phyloP scores from a whole-genome alignment of 1,139 yeast genomes.

The Pichia norvegensis region DNA sequence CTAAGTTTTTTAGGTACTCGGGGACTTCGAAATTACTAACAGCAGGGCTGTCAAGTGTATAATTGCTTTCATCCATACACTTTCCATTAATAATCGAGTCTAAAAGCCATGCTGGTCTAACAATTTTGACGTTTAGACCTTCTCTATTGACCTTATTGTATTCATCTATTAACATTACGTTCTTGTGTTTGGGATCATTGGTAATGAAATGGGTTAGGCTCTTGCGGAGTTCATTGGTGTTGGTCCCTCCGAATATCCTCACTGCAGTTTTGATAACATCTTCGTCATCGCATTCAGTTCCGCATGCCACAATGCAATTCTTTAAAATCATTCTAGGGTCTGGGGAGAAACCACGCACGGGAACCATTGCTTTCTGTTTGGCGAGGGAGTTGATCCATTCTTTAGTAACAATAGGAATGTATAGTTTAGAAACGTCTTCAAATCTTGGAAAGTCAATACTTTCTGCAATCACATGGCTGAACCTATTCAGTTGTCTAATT shows the following conservation, averaged over 20 bases:
- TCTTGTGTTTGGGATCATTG: conserved; percentile 41
- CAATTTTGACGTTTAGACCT: conserved; percentile 43
- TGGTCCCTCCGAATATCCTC: conserved; percentile 68
- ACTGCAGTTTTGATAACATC: conserved; percentile 45
- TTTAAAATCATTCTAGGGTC: conserved; percentile 60
- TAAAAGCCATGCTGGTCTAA: conserved; percentile 70
- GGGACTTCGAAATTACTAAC: background rate
- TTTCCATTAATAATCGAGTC: conserved; percentile 41
- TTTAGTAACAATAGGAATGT: conserved; percentile 65
- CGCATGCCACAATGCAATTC: conserved; percentile 48
- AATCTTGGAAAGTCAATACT: conserved; percentile 51
- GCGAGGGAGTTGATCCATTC: conserved; percentile 56
- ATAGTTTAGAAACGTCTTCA: conserved; percentile 36
- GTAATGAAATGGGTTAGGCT: conserved; percentile 77
- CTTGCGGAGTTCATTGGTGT: conserved; percentile 52
- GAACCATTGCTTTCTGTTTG: conserved; percentile 36
- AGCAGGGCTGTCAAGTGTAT: background rate
- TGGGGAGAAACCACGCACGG: conserved; percentile 54
- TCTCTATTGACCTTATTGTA: conserved; percentile 31
- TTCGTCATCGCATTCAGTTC: conserved; percentile 54
- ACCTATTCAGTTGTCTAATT: conserved; percentile 22
- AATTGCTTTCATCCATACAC: conserved; percentile 21
- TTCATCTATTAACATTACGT: conserved; percentile 33
- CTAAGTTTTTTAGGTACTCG: background rate
- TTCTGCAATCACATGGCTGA: conserved; percentile 52